Conservation (phyloP, 192 early-diverging fungal genomes). For the Chytriomyces sp. region DNA sequence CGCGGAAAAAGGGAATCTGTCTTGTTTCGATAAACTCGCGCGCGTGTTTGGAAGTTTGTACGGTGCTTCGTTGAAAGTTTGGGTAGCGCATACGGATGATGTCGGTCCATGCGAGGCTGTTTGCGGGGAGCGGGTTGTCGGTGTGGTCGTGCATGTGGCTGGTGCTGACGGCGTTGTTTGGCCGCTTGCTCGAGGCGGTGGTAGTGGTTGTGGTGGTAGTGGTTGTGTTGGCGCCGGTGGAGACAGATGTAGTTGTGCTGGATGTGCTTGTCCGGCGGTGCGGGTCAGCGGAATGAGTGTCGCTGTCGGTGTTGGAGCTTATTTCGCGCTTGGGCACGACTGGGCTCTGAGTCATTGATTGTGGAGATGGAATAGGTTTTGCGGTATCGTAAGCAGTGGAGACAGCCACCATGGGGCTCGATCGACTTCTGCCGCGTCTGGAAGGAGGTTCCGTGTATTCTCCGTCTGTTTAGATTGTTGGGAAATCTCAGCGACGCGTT, state of each 20-base stretch:
- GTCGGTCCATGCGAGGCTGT: constrained; percentile 21
- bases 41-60: neutral
- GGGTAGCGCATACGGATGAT: constrained; percentile 16
- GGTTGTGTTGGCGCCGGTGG: neutral
- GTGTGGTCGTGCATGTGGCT: neutral
- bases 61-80: constrained; percentile 2
- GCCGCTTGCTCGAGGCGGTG: neutral
- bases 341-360: constrained; percentile 7
- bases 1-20: neutral
- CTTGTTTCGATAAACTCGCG: neutral
- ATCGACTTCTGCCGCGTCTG: too few species aligned
- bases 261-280: neutral
- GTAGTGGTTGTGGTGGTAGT: neutral
- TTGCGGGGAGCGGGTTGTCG: neutral
- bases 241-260: neutral
- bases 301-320: too few species aligned
- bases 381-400: too few species aligned
- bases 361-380: constrained; percentile 6
- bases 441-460: too few species aligned
- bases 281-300: neutral
- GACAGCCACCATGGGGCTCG: too few species aligned
- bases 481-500: too few species aligned
- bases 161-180: neutral
- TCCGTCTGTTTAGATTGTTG: too few species aligned
- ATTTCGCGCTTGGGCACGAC: neutral